Conservation (phyloP, 306 rosid species). For the Ormosia emarginata region DNA sequence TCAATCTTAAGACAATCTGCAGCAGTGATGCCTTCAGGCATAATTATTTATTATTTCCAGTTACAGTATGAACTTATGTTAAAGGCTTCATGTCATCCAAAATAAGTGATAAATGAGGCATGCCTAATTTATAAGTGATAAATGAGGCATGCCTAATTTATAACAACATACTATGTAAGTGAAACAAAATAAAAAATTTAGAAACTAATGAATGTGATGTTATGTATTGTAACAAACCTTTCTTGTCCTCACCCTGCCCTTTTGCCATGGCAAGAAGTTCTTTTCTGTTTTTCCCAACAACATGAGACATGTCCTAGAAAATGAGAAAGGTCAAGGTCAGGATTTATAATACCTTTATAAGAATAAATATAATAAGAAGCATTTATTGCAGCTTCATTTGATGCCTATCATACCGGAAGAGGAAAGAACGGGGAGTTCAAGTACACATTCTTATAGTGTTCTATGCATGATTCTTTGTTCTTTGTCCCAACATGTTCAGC, state of each 20-base stretch:
- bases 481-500: slow-evolving; percentile 99
- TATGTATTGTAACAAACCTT: slow-evolving; percentile 50
- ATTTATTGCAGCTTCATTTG: background rate
- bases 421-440: slow-evolving; percentile 80
- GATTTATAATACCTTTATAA: slow-evolving; percentile 23
- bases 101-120: background rate
- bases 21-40: background rate
- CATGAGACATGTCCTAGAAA: slow-evolving; percentile 93
- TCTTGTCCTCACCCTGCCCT: slow-evolving; percentile 90
- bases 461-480: slow-evolving; percentile 88
- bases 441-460: slow-evolving; percentile 76
- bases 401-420: slow-evolving; percentile 71
- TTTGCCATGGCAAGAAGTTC: slow-evolving; percentile 98
- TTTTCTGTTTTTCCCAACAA: slow-evolving; percentile 88
- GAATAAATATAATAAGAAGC: slow-evolving; percentile 10
- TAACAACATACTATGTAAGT: background rate
- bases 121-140: background rate
- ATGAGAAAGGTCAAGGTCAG: slow-evolving; percentile 22
- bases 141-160: background rate
- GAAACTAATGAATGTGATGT: background rate
- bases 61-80: background rate
- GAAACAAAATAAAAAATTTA: background rate
- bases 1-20: background rate
- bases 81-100: background rate
- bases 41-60: background rate